Conservation (phyloP, 1,284 basidiomycete species). For the Sporisorium graminicola region DNA sequence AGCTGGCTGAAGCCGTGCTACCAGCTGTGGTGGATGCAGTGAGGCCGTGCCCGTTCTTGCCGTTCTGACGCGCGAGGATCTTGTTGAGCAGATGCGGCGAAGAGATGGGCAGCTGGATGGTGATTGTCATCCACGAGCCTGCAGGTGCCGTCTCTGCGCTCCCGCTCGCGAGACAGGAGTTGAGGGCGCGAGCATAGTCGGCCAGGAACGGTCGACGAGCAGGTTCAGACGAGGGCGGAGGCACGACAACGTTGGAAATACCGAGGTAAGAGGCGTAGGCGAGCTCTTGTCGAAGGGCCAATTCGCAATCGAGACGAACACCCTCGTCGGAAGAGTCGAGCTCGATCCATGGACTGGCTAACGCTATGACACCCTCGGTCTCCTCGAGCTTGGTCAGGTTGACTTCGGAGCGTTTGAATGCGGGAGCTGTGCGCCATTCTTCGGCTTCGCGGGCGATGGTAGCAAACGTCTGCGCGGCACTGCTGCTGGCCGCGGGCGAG, state of each 20-base stretch:
- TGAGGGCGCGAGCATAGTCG: slow-evolving; percentile 90
- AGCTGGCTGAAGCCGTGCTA: slow-evolving; percentile 38
- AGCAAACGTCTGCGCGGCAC: slow-evolving; percentile 9
- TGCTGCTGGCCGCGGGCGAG: slow-evolving; percentile 23
- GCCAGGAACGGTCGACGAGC: slow-evolving; percentile 78
- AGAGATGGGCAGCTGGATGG: slow-evolving; percentile 65
- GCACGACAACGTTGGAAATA: slow-evolving; percentile 85
- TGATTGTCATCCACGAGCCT: slow-evolving; percentile 57
- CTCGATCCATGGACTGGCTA: slow-evolving; percentile 94
- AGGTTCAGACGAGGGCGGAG: slow-evolving; percentile 81
- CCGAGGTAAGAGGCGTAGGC: slow-evolving; percentile 93
- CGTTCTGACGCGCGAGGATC: slow-evolving; percentile 52
- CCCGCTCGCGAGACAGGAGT: slow-evolving; percentile 48
- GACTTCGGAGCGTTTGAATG: slow-evolving; percentile 85
- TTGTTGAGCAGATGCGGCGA: slow-evolving; percentile 54
- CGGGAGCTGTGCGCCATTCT: slow-evolving; percentile 85
- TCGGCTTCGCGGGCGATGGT: slow-evolving; percentile 77
- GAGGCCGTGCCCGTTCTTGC: slow-evolving; percentile 24
- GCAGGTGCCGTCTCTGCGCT: slow-evolving; percentile 58
- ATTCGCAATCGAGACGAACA: slow-evolving; percentile 94
- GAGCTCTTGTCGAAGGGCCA: slow-evolving; percentile 92
- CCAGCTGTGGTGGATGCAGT: slow-evolving; percentile 42
- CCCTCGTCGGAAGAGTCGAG: slow-evolving; percentile 93
- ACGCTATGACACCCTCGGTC: slow-evolving; percentile 80
- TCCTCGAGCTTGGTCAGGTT: slow-evolving; percentile 90